Conservation (phyloP, 306 rosid species). For the Coriaria nepalensis region DNA sequence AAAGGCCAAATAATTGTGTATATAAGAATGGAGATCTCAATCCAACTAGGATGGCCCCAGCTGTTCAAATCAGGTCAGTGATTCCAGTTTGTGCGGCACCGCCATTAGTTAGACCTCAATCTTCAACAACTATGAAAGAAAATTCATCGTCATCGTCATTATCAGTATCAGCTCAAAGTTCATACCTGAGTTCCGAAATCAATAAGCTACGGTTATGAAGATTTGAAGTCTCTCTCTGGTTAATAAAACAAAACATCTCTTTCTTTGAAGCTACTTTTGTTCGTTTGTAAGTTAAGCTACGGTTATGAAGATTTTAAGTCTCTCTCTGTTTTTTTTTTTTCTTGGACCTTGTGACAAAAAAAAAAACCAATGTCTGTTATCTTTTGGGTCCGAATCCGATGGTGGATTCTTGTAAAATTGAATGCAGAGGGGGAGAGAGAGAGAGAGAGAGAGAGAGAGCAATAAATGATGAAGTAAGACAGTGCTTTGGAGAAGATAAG, state of each 20-base stretch:
- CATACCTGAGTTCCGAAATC: slow-evolving; percentile 9
- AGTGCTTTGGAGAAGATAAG: not conserved
- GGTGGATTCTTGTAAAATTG: too few species aligned
- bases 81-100: slow-evolving; percentile 84
- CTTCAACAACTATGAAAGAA: slow-evolving; percentile 1
- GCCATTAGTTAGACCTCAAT: slow-evolving; percentile 15
- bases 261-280: too few species aligned
- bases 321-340: too few species aligned
- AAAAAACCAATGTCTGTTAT: too few species aligned
- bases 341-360: too few species aligned
- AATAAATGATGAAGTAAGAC: not conserved
- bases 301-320: too few species aligned
- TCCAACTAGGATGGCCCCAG: slow-evolving; percentile 49
- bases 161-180: slow-evolving; percentile 1
- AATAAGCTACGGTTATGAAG: slow-evolving; percentile 13
- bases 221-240: too few species aligned
- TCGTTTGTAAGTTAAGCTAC: too few species aligned
- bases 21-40: not conserved
- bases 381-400: too few species aligned
- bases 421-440: slow-evolving; percentile 16
- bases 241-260: too few species aligned
- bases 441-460: slow-evolving; percentile 15
- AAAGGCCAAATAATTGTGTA: slow-evolving; percentile 4
- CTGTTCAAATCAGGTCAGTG: slow-evolving; percentile 64
- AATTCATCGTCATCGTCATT: slow-evolving; percentile 6